phyloP scores from a whole-genome alignment of 495 filamentous ascomycete species.

The Trichoderma parareesei region DNA sequence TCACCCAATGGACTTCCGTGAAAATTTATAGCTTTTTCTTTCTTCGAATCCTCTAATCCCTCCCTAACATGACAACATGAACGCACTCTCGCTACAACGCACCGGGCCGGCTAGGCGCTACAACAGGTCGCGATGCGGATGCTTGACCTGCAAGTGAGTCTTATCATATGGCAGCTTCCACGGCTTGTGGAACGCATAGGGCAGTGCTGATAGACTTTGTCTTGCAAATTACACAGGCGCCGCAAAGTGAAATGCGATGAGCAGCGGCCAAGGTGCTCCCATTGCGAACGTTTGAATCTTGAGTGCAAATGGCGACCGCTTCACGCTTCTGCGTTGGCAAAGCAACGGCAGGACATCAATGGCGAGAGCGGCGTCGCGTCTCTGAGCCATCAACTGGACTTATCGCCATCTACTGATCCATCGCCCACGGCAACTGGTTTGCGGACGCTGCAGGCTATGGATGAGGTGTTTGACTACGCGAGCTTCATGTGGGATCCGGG shows the following conservation, averaged over 20 bases:
- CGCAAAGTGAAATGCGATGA: constrained; percentile 32
- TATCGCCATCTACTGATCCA: neutral
- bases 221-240: constrained; percentile 10
- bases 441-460: constrained; percentile 19
- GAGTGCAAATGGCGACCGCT: constrained; percentile 21
- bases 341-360: neutral
- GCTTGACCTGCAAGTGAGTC: constrained; percentile 6
- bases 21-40: neutral
- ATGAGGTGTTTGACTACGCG: constrained; percentile 29
- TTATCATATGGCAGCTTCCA: neutral
- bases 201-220: neutral
- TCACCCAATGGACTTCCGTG: neutral
- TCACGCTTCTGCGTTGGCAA: constrained; percentile 13
- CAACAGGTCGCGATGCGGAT: constrained; percentile 1
- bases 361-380: neutral
- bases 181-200: neutral
- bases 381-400: neutral
- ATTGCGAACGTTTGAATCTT: constrained; percentile 28
- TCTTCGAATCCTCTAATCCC: neutral
- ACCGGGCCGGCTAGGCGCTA: neutral
- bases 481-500: constrained; percentile 30
- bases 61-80: neutral
- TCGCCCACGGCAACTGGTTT: neutral
- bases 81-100: neutral
- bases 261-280: constrained; percentile 28